Conservation (phyloP, 768 basidiomycete genomes). For the Pulveroboletus sp. region DNA sequence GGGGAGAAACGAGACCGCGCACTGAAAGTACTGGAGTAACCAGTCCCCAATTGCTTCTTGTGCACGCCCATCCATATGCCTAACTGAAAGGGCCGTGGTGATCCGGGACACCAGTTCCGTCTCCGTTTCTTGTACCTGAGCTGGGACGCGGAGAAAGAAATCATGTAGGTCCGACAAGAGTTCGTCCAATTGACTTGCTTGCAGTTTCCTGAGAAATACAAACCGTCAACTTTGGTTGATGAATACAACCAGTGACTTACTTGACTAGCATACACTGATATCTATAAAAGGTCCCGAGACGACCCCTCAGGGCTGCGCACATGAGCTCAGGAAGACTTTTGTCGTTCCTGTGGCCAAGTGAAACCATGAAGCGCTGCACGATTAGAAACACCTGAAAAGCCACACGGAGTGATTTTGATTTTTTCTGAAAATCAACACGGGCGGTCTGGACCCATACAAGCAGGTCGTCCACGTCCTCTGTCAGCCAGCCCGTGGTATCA, state of each 20-base stretch:
- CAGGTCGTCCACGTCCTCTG: slow-evolving; percentile 28
- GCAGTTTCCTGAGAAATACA: slow-evolving; percentile 38
- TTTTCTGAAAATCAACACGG: slow-evolving; percentile 33
- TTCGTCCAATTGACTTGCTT: slow-evolving; percentile 27
- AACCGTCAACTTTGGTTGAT: slow-evolving; percentile 14
- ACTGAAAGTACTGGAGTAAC: slow-evolving; percentile 52
- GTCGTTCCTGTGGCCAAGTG: slow-evolving; percentile 41
- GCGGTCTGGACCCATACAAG: slow-evolving; percentile 36
- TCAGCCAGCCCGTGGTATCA: slow-evolving; percentile 23
- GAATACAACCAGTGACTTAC: slow-evolving; percentile 31
- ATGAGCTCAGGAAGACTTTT: slow-evolving; percentile 39
- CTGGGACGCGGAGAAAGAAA: slow-evolving; percentile 36
- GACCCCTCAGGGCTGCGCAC: slow-evolving; percentile 43
- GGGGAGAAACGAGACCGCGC: slow-evolving; percentile 12
- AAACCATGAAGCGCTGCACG: slow-evolving; percentile 42
- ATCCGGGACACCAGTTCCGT: slow-evolving; percentile 28
- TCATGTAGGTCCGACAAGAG: slow-evolving; percentile 41
- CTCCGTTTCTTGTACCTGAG: slow-evolving; percentile 33
- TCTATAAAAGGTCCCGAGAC: slow-evolving; percentile 40
- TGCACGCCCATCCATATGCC: slow-evolving; percentile 16
- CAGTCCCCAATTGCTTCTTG: slow-evolving; percentile 41
- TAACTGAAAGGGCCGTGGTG: slow-evolving; percentile 15
- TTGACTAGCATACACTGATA: slow-evolving; percentile 45
- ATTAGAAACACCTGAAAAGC: slow-evolving; percentile 45
- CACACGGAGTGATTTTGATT: slow-evolving; percentile 37